Percentiles rank a stretch among this genome's conserved stretches.
phyloP scores from a whole-genome alignment of 2,329 filamentous ascomycete species.

The Pseudocercospora cruenta region DNA sequence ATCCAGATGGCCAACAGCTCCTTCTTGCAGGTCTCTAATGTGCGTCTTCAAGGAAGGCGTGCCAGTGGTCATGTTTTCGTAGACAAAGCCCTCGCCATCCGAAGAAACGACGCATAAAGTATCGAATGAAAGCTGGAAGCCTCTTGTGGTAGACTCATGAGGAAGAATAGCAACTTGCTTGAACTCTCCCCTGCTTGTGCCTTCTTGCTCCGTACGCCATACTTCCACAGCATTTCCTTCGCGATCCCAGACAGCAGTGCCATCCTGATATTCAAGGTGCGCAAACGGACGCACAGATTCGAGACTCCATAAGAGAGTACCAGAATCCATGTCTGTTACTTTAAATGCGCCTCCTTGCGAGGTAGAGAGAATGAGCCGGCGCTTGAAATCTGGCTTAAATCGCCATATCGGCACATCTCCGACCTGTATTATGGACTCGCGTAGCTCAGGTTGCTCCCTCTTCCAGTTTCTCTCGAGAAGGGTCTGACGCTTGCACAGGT shows the following conservation, averaged over 20 bases:
- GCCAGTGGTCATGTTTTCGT: constrained; percentile 41
- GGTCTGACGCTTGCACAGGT: constrained; percentile 48
- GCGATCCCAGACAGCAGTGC: constrained; percentile 51
- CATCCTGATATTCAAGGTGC: constrained; percentile 54
- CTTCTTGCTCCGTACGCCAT: constrained; percentile 47
- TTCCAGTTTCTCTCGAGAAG: constrained; percentile 48
- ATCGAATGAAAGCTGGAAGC: constrained; percentile 50
- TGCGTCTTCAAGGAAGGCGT: constrained; percentile 42
- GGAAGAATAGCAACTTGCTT: constrained; percentile 45
- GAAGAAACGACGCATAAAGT: constrained; percentile 53
- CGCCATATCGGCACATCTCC: constrained; percentile 50
- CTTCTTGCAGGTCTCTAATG: constrained; percentile 43
- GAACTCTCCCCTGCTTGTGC: constrained; percentile 44
- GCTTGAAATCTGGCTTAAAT: constrained; percentile 52
- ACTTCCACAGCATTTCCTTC: constrained; percentile 51
- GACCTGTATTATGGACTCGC: constrained; percentile 47
- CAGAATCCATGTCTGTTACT: constrained; percentile 53
- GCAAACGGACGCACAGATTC: constrained; percentile 47
- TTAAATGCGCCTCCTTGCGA: constrained; percentile 51
- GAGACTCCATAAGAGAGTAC: constrained; percentile 44
- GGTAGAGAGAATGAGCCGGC: constrained; percentile 51
- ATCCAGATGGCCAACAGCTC: constrained; percentile 51
- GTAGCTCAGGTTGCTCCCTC: constrained; percentile 38
- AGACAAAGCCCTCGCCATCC: constrained; percentile 51
- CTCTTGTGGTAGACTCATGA: constrained; percentile 50